Percentiles rank a stretch among this genome's conserved stretches.
Conservation (phyloP, 1,284 basidiomycete genomes). For the Singerocomus inundabilis region DNA sequence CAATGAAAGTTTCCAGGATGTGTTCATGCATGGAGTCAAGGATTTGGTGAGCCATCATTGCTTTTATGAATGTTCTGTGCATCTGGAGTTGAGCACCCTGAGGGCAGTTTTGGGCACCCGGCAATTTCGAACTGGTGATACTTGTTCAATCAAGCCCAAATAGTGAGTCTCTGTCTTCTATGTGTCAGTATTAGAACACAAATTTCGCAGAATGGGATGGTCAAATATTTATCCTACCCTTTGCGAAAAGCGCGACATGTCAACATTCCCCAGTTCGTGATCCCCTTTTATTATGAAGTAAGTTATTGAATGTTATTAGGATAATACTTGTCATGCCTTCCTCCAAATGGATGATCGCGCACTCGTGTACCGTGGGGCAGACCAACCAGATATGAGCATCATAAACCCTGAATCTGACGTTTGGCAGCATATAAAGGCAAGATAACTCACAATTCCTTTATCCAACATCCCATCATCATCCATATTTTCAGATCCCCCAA, state of each 20-base stretch:
- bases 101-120: constrained; percentile 83
- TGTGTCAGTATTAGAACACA: background rate
- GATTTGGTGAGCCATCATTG: constrained; percentile 50
- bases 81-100: constrained; percentile 7
- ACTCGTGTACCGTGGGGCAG: constrained; percentile 93
- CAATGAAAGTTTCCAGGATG: constrained; percentile 69
- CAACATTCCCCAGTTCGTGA: constrained; percentile 82
- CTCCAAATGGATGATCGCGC: constrained; percentile 94
- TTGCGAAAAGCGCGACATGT: constrained; percentile 91
- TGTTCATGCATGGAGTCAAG: constrained; percentile 80
- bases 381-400: constrained; percentile 97
- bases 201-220: constrained; percentile 49
- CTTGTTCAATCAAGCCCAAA: constrained; percentile 51
- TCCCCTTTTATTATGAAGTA: background rate
- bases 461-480: background rate
- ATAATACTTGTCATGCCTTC: constrained; percentile 93
- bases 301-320: constrained; percentile 44
- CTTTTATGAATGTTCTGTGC: background rate
- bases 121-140: constrained; percentile 84
- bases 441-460: constrained; percentile 8
- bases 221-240: constrained; percentile 85
- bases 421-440: constrained; percentile 92
- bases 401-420: constrained; percentile 99
- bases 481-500: constrained; percentile 69
- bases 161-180: constrained; percentile 38